Conservation (phyloP, 164 flowering plant species). For the Sedum album region DNA sequence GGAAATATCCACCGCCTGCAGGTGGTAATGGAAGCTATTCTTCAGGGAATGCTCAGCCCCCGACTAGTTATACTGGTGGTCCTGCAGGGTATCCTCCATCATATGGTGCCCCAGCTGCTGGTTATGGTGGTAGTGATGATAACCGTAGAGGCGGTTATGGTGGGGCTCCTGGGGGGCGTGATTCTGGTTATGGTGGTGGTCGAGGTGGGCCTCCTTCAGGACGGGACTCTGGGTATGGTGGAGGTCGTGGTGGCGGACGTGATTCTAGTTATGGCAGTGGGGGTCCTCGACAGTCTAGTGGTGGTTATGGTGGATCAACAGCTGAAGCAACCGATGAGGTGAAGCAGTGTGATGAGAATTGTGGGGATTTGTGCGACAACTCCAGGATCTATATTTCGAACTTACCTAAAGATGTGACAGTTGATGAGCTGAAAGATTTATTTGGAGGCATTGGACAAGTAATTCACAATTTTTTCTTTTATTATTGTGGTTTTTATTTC, state of each 20-base stretch:
- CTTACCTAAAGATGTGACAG: conserved; percentile 86
- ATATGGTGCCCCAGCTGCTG: conserved; percentile 53
- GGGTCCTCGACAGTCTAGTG: conserved; percentile 38
- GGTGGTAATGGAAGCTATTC: conserved; percentile 51
- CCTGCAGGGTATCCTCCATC: conserved; percentile 72
- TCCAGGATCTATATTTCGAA: conserved; percentile 90
- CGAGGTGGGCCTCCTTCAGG: conserved; percentile 35
- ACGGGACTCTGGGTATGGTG: conserved; percentile 27
- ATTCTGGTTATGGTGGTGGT: conserved; percentile 6
- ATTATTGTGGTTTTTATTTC: background rate
- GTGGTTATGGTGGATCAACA: conserved; percentile 34
- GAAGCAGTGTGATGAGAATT: conserved; percentile 90
- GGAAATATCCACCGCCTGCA: conserved; percentile 42
- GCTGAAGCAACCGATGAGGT: conserved; percentile 43
- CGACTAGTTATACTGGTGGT: conserved; percentile 63
- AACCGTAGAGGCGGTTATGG: conserved; percentile 35
- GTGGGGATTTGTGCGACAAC: conserved; percentile 84
- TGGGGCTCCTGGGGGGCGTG: conserved; percentile 18
- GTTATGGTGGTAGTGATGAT: conserved; percentile 39
- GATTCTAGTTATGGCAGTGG: conserved; percentile 50
- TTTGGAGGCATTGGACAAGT: conserved; percentile 99
- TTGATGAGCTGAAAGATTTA: conserved; percentile 75
- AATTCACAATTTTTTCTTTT: conserved; percentile 14
- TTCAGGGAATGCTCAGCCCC: conserved; percentile 77
- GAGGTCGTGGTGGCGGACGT: conserved; percentile 17